Evolutionary conservation across 1,139 yeast species (phyloP), one percentile per base, ranked within the genome.

Genomic region (Lodderomyces jiufengensis): DNA sequence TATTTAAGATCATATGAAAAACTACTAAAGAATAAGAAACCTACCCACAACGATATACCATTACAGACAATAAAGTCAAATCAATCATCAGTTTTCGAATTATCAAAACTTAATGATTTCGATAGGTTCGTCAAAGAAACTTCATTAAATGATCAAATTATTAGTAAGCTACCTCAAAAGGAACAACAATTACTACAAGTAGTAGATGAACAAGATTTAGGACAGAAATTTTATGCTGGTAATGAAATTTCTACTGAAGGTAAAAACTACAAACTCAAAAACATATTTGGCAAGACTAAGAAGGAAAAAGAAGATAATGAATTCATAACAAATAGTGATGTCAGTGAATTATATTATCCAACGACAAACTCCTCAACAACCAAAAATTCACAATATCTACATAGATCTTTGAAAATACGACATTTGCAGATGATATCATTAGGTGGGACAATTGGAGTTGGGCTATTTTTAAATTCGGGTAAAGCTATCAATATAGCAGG

Each of bases 391-490:
- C 28, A 26, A 29, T 50, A 44, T 28, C 50, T 66, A 27, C 70
- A 80, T 44, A 65, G 95, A 39, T 76, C 76, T 42, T 63, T 85
- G 24, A 74, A 74, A 41, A 77, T 82, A 9, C 63, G 94, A 22
- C 95, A 86, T 54, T 61, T 85, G 15, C 88, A 84, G 52, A 81
- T 84, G 80, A 80, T 86, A 33, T 85, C 95, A 0, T 66, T 87
- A 29, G 92, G 94, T 2, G 94, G 92, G 1, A 83, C 92, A 0
- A 61, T 85, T 4, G 95, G 95, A 1, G 90, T 85, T n/a, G 95
- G 95, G 0, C 58, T 85, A 12, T 72, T 84, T 45, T 62, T 84
- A 29, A 81, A 84, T 34, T 73, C 85, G n/a, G 95, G 95, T 1
- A 81, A 82, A 47, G 84, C 88, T 1, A 70, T 87, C 35, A 72